These are phyloP conservation scores for Aspergillus quadrilineatus DNA, from an alignment of 2,329 filamentous ascomycete species.

Conservation along the genomic window DNA sequence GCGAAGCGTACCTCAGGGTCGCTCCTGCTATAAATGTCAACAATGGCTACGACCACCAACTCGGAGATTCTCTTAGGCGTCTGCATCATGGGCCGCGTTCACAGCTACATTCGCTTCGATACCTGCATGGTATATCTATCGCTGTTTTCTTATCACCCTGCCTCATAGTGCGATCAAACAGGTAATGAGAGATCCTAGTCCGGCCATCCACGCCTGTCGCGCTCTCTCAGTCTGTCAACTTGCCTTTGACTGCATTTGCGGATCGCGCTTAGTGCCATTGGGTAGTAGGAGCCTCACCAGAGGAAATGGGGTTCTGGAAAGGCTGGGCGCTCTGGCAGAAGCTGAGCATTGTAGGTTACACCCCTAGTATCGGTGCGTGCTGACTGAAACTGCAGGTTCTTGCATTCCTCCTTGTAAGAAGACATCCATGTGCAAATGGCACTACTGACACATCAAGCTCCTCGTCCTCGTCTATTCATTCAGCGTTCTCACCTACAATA, in stretches of 20 bases:
- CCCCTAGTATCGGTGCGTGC: background rate
- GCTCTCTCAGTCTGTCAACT: background rate
- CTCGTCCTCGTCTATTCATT: slow-evolving; percentile 68
- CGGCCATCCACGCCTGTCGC: background rate
- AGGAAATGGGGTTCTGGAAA: slow-evolving; percentile 56
- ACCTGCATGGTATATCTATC: background rate
- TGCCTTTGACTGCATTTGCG: background rate
- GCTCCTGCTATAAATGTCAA: background rate
- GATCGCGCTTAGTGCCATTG: background rate
- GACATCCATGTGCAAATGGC: background rate
- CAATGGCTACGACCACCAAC: background rate
- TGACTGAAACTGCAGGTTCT: slow-evolving; percentile 59
- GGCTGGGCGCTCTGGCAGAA: slow-evolving; percentile 83
- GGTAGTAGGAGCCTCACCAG: slow-evolving; percentile 3
- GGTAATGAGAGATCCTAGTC: background rate
- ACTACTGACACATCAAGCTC: slow-evolving; percentile 44
- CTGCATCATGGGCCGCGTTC: background rate
- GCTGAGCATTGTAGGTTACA: slow-evolving; percentile 75
- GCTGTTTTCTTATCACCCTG: slow-evolving; percentile 5
- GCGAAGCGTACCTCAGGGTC: background rate
- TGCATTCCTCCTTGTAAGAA: slow-evolving; percentile 63
- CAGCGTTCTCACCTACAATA: slow-evolving; percentile 58
- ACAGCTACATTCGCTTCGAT: background rate
- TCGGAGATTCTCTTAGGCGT: background rate
- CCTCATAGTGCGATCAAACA: background rate